phyloP scores from a whole-genome alignment of 495 filamentous ascomycete species.

The Hypoxylon crocopeplum region DNA sequence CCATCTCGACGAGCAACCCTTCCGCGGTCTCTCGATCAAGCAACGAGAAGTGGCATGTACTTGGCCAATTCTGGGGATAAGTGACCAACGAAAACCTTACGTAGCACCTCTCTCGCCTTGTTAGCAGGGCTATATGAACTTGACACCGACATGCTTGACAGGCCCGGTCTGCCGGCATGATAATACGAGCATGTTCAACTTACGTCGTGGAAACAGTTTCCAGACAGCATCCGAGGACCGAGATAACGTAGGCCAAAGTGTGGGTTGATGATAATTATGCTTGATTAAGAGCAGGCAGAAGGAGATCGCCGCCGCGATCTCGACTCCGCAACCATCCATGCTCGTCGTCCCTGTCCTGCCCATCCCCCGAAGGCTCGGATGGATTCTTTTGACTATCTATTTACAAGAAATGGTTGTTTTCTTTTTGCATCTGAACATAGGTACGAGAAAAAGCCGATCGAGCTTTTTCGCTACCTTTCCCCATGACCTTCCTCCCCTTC shows the following conservation, averaged over 20 bases:
- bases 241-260: slow-evolving; percentile 3
- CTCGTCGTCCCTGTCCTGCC: slow-evolving; percentile 11
- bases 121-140: slow-evolving; percentile 10
- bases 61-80: neutral
- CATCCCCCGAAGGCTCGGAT: slow-evolving; percentile 13
- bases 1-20: neutral
- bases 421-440: slow-evolving; percentile 13
- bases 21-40: slow-evolving; percentile 8
- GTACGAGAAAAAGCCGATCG: slow-evolving; percentile 9
- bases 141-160: slow-evolving; percentile 12
- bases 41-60: neutral
- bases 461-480: slow-evolving; percentile 5
- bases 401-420: slow-evolving; percentile 33
- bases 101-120: neutral
- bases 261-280: slow-evolving; percentile 33
- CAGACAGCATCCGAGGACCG: slow-evolving; percentile 29
- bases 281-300: slow-evolving; percentile 35
- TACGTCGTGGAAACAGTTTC: slow-evolving; percentile 15
- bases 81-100: neutral
- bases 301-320: slow-evolving; percentile 25
- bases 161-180: slow-evolving; percentile 6
- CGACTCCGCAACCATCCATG: slow-evolving; percentile 23
- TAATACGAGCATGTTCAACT: slow-evolving; percentile 3
- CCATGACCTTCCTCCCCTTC: slow-evolving; percentile 5
- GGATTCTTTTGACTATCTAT: slow-evolving; percentile 21